Conservation (phyloP, 106 monocot species). For the Chionographis japonica region DNA sequence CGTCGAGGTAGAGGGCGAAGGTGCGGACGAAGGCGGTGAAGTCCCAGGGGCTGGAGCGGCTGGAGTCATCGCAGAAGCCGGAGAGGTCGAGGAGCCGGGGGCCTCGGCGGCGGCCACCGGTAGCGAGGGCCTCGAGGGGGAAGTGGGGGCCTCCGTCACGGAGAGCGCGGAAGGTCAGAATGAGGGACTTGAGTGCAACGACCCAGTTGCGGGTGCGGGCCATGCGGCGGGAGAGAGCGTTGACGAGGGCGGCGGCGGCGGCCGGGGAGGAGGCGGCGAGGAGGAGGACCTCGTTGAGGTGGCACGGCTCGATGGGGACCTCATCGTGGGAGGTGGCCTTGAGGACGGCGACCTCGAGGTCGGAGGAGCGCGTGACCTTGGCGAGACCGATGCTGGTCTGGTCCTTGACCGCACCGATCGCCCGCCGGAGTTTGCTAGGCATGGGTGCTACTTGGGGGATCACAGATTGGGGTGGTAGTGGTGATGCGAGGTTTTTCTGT, state of each 20-base stretch:
- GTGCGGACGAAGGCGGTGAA: constrained; percentile 63
- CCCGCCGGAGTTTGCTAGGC: constrained; percentile 49
- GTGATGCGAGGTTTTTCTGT: too few relatives aligned
- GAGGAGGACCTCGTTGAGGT: constrained; percentile 32
- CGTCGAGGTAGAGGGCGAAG: constrained; percentile 51
- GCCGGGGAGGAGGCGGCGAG: constrained; percentile 27
- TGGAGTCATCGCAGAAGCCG: constrained; percentile 27
- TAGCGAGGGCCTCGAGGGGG: constrained; percentile 28
- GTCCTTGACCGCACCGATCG: constrained; percentile 57
- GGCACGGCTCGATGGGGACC: constrained; percentile 20
- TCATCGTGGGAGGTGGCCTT: constrained; percentile 68
- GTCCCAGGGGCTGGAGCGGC: constrained; percentile 39
- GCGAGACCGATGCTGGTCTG: constrained; percentile 66
- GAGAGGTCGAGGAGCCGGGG: constrained; percentile 50
- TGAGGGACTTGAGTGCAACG: constrained; percentile 68
- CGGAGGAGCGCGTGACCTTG: constrained; percentile 20
- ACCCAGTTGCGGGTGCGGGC: constrained; percentile 51
- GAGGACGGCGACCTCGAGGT: constrained; percentile 50
- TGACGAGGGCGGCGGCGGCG: constrained; percentile 24
- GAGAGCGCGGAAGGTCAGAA: constrained; percentile 24
- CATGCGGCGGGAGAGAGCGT: constrained; percentile 41
- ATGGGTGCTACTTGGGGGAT: constrained; percentile 16
- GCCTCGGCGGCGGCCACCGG: neutral
- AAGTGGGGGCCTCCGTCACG: constrained; percentile 34
- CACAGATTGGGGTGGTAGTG: neutral